A percentile compares a stretch with the other conserved stretches of the same genome.
Evolutionary conservation across 2,329 filamentous ascomycete genomes (phyloP).

Genomic region (Aspergillus felis): DNA sequence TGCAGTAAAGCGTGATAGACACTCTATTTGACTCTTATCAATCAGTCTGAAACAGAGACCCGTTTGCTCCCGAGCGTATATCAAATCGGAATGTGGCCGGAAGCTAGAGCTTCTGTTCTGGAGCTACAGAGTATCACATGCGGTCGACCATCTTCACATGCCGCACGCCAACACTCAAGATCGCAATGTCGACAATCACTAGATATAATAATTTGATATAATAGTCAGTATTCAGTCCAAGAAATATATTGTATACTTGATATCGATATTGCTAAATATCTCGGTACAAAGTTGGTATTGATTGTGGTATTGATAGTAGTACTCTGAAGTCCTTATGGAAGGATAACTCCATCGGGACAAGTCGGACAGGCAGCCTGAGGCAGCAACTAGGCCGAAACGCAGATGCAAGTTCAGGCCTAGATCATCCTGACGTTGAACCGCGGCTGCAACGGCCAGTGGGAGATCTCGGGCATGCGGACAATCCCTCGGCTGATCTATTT

Average conservation of each 20-base stretch:
- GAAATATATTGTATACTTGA: background rate
- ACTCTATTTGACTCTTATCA: background rate
- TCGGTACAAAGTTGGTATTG: background rate
- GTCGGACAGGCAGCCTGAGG: background rate
- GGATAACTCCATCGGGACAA: background rate
- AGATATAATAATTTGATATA: background rate
- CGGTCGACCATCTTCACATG: background rate
- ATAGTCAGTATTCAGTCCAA: background rate
- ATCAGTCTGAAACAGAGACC: background rate
- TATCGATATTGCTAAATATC: background rate
- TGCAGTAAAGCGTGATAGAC: background rate
- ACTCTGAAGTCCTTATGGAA: background rate
- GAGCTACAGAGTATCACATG: background rate
- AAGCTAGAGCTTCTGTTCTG: background rate
- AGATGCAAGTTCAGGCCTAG: background rate
- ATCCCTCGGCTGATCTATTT: slow-evolving; percentile 1
- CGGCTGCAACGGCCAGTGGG: slow-evolving; percentile 7
- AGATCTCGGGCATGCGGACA: slow-evolving; percentile 18
- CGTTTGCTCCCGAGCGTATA: background rate
- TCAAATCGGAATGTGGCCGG: background rate
- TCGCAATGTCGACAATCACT: background rate
- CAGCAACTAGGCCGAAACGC: background rate
- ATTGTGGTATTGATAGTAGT: background rate
- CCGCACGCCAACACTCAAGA: background rate
- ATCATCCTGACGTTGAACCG: slow-evolving; percentile 7